These are phyloP conservation scores for Nemania bipapillata DNA, from an alignment of 2,329 filamentous ascomycete genomes.

Conservation along the genomic window DNA sequence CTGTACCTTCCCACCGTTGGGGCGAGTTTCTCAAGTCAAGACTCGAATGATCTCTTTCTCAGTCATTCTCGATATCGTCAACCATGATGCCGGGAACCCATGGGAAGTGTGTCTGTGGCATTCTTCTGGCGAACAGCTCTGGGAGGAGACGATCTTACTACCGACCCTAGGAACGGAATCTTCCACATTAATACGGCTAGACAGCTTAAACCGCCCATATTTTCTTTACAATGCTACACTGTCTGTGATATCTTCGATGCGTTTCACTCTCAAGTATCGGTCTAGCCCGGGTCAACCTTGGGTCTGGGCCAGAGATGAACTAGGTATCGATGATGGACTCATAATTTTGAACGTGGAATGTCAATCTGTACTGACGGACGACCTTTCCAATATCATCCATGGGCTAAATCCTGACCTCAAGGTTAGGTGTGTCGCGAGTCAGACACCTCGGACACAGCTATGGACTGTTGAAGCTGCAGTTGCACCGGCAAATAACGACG, in stretches of 20 bases:
- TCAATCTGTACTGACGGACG: slow-evolving; percentile 45
- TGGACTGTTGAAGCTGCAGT: slow-evolving; percentile 74
- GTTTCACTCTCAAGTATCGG: slow-evolving; percentile 79
- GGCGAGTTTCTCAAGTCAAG: slow-evolving; percentile 74
- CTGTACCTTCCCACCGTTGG: slow-evolving; percentile 75
- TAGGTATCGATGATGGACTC: slow-evolving; percentile 70
- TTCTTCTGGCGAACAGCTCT: slow-evolving; percentile 64
- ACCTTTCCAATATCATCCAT: slow-evolving; percentile 67
- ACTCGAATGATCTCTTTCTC: slow-evolving; percentile 67
- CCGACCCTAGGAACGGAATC: slow-evolving; percentile 42
- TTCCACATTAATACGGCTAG: slow-evolving; percentile 65
- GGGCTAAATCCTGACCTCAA: slow-evolving; percentile 67
- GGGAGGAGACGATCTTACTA: slow-evolving; percentile 63
- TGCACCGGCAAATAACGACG: slow-evolving; percentile 64
- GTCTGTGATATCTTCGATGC: slow-evolving; percentile 60
- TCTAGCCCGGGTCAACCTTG: slow-evolving; percentile 64
- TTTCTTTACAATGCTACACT: slow-evolving; percentile 68
- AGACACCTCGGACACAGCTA: slow-evolving; percentile 74
- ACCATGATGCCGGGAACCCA: slow-evolving; percentile 61
- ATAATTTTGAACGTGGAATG: slow-evolving; percentile 62
- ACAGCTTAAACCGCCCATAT: slow-evolving; percentile 50
- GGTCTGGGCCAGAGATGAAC: slow-evolving; percentile 76
- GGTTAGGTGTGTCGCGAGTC: slow-evolving; percentile 67
- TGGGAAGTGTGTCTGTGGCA: slow-evolving; percentile 85
- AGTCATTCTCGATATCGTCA: slow-evolving; percentile 74